phyloP scores from a whole-genome alignment of 179 eudicot genomes.

The Sideroxylon spinosum region DNA sequence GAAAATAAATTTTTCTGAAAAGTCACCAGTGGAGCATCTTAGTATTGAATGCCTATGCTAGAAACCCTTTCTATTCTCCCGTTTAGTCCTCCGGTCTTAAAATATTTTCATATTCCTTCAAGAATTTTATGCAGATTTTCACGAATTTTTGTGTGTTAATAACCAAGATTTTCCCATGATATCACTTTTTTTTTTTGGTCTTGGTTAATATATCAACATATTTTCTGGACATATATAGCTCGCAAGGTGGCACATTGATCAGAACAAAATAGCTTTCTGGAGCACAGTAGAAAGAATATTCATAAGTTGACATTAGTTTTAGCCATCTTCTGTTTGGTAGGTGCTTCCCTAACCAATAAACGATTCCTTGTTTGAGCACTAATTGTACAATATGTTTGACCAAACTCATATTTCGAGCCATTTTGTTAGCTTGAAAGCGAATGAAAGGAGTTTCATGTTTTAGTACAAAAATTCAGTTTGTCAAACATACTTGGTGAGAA shows the following conservation, averaged over 20 bases:
- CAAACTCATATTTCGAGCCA: slow-evolving; percentile 3
- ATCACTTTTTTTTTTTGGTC: too few species aligned
- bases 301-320: slow-evolving; percentile 4
- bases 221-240: not conserved
- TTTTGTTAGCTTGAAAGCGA: slow-evolving; percentile 4
- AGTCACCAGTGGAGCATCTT: not conserved
- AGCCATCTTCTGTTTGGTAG: not conserved
- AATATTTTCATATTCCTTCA: not conserved
- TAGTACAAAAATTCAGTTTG: not conserved
- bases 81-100: not conserved
- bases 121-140: not conserved
- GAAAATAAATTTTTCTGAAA: not conserved
- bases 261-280: slow-evolving; percentile 12
- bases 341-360: not conserved
- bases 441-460: slow-evolving; percentile 14
- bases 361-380: too few species aligned
- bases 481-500: slow-evolving; percentile 4
- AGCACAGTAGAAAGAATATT: slow-evolving; percentile 6
- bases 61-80: not conserved
- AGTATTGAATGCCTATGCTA: not conserved
- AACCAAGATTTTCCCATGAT: not conserved
- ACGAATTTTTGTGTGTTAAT: not conserved
- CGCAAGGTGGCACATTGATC: not conserved
- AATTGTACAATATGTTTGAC: too few species aligned
- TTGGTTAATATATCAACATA: not conserved